These are phyloP conservation scores for Ceratobasidium sp. DNA, from an alignment of 1,284 basidiomycete species.

Conservation along the genomic window DNA sequence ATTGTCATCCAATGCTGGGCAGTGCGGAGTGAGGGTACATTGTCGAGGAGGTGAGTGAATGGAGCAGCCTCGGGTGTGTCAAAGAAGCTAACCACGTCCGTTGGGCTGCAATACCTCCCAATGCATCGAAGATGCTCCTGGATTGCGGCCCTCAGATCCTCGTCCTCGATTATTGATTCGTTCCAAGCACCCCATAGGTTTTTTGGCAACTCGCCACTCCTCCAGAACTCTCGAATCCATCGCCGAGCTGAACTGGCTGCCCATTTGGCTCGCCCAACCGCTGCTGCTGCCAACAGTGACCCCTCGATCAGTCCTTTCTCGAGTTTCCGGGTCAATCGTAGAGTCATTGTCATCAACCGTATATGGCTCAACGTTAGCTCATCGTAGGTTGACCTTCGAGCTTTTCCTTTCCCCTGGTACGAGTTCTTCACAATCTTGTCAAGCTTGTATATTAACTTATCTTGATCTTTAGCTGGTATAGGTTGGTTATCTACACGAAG, in stretches of 20 bases:
- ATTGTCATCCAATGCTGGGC: slow-evolving; percentile 33
- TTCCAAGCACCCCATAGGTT: slow-evolving; percentile 30
- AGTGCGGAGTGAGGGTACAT: slow-evolving; percentile 22
- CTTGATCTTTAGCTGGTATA: background rate
- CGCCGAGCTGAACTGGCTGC: background rate
- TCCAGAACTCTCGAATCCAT: slow-evolving; percentile 9
- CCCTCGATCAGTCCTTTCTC: background rate
- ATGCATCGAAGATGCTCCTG: background rate
- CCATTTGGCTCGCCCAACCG: slow-evolving; percentile 3
- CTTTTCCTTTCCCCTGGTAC: background rate
- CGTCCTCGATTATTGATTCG: slow-evolving; percentile 26
- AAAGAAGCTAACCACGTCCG: slow-evolving; percentile 14
- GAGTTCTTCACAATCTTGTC: background rate
- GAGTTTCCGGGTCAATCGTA: background rate
- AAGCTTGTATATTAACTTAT: background rate
- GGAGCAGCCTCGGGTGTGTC: background rate
- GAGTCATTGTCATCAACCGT: background rate
- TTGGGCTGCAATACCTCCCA: slow-evolving; percentile 2
- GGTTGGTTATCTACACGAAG: background rate
- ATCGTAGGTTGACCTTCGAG: background rate
- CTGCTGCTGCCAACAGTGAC: slow-evolving; percentile 1
- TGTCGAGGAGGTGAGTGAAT: slow-evolving; percentile 6
- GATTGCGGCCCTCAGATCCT: slow-evolving; percentile 12
- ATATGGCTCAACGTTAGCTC: background rate
- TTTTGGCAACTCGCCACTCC: background rate